Base-by-base conservation (phyloP, 2,329 filamentous ascomycete species). In the Emergomyces africanus region DNA sequence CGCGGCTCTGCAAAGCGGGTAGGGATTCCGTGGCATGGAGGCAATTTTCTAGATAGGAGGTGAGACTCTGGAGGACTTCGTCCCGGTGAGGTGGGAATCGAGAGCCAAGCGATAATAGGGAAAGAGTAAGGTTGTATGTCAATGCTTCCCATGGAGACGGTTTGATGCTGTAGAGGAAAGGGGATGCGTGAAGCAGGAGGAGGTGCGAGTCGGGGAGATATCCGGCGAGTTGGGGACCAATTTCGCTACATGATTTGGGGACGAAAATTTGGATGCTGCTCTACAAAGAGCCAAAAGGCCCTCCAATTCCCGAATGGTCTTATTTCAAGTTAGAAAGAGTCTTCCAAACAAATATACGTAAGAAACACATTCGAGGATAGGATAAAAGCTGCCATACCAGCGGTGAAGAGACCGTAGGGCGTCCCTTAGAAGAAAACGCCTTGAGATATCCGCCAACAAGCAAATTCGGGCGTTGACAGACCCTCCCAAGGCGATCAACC, bases 261-360 rank as follows among this genome's bases (percentile, higher is more conserved):
- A 85, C 57, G 85, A 80, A 30, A 97, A 80, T 28, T 84, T 81
- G 3, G 90, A 87, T 3, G 91, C 89, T 57, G 92, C 89, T 75
- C 91, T 92, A 78, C 92, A 97, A 30, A 99, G 80, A 49, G 94
- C 90, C 30, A 97, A 77, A 30, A 99, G 81, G 57, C 95, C 88
- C 72, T 99, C 92, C 65, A 96, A 86, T 78, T 99, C 95, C 67
- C 89, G 86, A 58, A 91, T 84, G 57, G 86, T 89, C 90, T 95
- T 61, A 54, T 41, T 25, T 25, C 57, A 51, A 61, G 30, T 56
- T 46, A 56, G 44, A 14, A 25, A 33, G 59, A 46, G 46, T 55
- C 28, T 53, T 37, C 50, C 18, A 39, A 9, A 23, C 28, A 54
- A 53, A 39, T 46, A 50, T 20, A 30, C 15, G n/a, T n/a, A n/a